These are phyloP conservation scores for Neurospora discreta DNA, from an alignment of 495 filamentous ascomycete species.

Conservation along the genomic window DNA sequence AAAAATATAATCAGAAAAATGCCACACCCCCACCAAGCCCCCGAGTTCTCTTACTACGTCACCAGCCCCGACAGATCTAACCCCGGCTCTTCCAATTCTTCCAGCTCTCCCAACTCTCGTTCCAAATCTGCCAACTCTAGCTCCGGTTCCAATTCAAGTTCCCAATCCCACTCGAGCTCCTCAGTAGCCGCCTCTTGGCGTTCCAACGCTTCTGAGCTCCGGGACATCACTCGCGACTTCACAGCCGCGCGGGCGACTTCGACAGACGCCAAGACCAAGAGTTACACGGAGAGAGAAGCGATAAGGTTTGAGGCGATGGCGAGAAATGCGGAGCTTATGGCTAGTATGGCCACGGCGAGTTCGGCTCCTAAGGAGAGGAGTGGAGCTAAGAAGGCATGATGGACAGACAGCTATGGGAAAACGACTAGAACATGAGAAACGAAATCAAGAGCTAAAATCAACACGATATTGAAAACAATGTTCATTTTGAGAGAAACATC, in stretches of 20 bases:
- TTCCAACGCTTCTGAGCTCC: background rate
- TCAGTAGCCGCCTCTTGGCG: background rate
- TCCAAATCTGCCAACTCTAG: background rate
- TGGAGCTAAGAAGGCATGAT: background rate
- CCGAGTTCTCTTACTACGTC: background rate
- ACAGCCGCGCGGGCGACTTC: background rate
- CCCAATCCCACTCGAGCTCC: background rate
- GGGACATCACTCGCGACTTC: background rate
- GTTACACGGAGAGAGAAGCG: background rate
- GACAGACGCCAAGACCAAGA: background rate
- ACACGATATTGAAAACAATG: background rate
- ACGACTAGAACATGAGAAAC: background rate
- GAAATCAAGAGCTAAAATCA: background rate
- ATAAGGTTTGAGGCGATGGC: background rate
- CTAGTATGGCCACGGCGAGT: background rate
- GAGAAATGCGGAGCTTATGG: background rate
- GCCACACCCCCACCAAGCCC: background rate
- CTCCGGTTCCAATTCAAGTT: background rate
- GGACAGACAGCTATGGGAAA: background rate
- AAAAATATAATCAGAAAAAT: background rate
- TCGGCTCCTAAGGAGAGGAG: background rate
- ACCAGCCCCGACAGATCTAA: background rate
- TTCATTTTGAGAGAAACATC: background rate
- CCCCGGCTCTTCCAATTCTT: background rate
- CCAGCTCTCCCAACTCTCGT: background rate